Evolutionary conservation across 2,329 filamentous ascomycete species (phyloP), one percentile per base, ranked within the genome.

Genomic region (Pseudocercospora macadamiae): DNA sequence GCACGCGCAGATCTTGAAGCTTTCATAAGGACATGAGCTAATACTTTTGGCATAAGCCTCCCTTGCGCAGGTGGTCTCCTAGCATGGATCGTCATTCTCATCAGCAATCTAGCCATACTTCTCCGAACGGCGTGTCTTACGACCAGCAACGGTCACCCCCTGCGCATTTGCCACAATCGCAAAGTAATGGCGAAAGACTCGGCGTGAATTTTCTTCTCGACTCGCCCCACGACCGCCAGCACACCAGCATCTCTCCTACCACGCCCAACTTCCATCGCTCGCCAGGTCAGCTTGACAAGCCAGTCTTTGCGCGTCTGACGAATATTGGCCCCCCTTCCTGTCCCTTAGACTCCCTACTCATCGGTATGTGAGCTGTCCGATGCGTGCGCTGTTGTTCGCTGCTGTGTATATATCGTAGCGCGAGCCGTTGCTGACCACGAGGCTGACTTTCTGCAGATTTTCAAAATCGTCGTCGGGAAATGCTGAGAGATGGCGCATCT

Each of bases 131-230:
- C 5, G 47, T 28, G 16, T 51, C 44, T 25, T 42, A 54, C 14
- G 21, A 59, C 39, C 47, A 19, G 26, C 55, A 61, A 39, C 55
- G 51, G 10, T 28, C 51, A 18, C 51, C 48, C 12, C 25, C 48
- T 36, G 23, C 25, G 25, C 52, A 55, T 36, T 7, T 32, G 12
- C 55, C 51, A 25, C 36, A 49, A 25, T 51, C 44, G n/a, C 54
- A 51, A 4, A 37, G 70, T 19, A 63, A 62, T 26, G 79, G 79
- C 23, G 89, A 93, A 69, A 83, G 86, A 47, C 79, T 93, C 7
- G 88, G 86, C 4, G 83, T 95, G 28, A 88, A 87, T 57, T 93
- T 92, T 65, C 78, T 95, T 1, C 80, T 93, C 1, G 86, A 88
- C 59, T 76, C 82, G 30, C 80, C n/a, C 3, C 26, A 28, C 25